phyloP scores from a whole-genome alignment of 2,329 filamentous ascomycete species.

The Colletotrichum endophyticum region DNA sequence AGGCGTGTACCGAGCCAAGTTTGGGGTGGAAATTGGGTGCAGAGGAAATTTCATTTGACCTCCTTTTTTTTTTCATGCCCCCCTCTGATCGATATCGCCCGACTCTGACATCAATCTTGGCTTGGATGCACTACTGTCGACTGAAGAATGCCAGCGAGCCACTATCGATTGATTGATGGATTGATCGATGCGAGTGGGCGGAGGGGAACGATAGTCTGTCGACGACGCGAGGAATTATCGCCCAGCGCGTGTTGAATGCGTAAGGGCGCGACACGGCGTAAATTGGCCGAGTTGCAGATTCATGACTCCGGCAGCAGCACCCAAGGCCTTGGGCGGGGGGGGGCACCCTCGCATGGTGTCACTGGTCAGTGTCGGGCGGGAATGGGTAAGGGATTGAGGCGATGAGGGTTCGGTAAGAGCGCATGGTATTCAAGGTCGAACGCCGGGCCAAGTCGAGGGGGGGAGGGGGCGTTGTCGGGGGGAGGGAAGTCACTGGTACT shows the following conservation, averaged over 20 bases:
- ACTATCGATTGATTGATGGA: background rate
- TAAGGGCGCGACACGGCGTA: slow-evolving; percentile 11
- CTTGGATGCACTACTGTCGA: background rate
- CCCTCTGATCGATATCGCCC: background rate
- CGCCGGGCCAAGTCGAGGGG: background rate
- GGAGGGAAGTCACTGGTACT: slow-evolving; percentile 1
- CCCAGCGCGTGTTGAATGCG: background rate
- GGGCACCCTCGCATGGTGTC: background rate
- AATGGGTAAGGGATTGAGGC: background rate
- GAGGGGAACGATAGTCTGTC: background rate
- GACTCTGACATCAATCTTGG: background rate
- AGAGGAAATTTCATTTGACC: background rate
- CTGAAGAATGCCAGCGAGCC: background rate
- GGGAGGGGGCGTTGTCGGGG: background rate
- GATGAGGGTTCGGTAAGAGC: background rate
- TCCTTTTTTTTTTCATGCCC: background rate
- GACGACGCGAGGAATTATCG: background rate
- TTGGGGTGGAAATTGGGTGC: background rate
- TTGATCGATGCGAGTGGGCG: background rate
- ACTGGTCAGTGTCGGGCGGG: background rate
- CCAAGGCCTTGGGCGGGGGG: background rate
- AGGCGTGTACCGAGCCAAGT: background rate
- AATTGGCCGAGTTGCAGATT: slow-evolving; percentile 11
- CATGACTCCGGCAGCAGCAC: background rate
- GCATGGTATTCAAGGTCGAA: slow-evolving; percentile 12